phyloP scores from a whole-genome alignment of 2,329 filamentous ascomycete genomes.

The Diatrype stigma region DNA sequence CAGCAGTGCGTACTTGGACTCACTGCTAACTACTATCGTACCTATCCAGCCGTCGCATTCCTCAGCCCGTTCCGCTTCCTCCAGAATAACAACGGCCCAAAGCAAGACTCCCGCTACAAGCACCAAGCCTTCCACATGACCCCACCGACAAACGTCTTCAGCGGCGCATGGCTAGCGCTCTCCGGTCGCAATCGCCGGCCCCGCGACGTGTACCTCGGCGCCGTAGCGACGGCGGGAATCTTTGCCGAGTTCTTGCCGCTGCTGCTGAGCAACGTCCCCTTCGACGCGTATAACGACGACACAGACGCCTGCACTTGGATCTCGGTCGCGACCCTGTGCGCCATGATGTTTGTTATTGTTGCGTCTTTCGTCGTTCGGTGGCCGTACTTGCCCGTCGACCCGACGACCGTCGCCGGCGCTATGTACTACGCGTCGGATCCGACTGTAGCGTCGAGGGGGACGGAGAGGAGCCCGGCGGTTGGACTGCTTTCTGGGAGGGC shows the following conservation, averaged over 20 bases:
- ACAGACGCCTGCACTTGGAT: conserved; percentile 37
- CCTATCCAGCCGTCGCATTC: conserved; percentile 37
- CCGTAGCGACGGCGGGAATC: conserved; percentile 38
- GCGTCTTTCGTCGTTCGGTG: conserved; percentile 37
- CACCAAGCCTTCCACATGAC: conserved; percentile 36
- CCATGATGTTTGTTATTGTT: conserved; percentile 39
- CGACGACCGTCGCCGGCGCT: conserved; percentile 40
- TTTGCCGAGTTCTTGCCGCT: conserved; percentile 48
- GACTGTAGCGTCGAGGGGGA: neutral
- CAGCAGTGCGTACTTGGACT: too few relatives aligned
- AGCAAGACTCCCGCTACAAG: conserved; percentile 28
- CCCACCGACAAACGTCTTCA: conserved; percentile 41
- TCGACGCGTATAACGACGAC: conserved; percentile 37
- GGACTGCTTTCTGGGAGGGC: conserved; percentile 1
- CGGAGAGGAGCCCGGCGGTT: conserved; percentile 11
- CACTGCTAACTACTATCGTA: conserved; percentile 2
- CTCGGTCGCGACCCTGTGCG: conserved; percentile 32
- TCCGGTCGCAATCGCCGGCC: conserved; percentile 21
- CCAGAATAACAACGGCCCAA: conserved; percentile 26
- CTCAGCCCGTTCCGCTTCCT: conserved; percentile 42
- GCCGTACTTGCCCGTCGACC: conserved; percentile 43
- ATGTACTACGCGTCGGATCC: conserved; percentile 36
- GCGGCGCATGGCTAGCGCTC: conserved; percentile 36
- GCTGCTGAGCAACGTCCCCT: conserved; percentile 45
- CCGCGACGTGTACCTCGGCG: conserved; percentile 35